These are phyloP conservation scores for Lentinus polychrous DNA, from an alignment of 1,284 basidiomycete genomes.

Conservation along the genomic window DNA sequence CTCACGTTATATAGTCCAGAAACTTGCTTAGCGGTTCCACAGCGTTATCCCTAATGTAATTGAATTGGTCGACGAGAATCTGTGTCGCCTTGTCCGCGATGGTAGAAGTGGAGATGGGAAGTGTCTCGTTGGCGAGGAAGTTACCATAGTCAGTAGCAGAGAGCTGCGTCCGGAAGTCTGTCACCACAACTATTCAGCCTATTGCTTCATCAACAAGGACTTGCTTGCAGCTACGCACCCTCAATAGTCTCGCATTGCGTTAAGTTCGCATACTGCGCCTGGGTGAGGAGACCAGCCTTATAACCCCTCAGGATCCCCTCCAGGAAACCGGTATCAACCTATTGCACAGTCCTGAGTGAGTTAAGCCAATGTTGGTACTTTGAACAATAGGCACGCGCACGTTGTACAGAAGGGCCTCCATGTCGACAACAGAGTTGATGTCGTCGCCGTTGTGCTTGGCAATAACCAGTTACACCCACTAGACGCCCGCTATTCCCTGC, in stretches of 20 bases:
- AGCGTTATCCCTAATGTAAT: conserved; percentile 88
- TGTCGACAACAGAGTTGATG: conserved; percentile 29
- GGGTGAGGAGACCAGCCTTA: conserved; percentile 87
- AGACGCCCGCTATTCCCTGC: too few relatives aligned
- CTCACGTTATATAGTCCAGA: conserved; percentile 94
- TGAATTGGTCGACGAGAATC: conserved; percentile 95
- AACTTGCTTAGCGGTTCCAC: conserved; percentile 90
- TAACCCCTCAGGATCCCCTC: conserved; percentile 95
- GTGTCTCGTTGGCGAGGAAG: conserved; percentile 94
- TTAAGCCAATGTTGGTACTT: conserved; percentile 14
- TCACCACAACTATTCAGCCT: too few relatives aligned
- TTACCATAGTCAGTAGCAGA: conserved; percentile 98
- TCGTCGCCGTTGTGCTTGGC: conserved; percentile 7
- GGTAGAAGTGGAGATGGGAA: conserved; percentile 92
- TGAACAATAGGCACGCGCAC: conserved; percentile 36
- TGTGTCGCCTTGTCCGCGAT: conserved; percentile 95
- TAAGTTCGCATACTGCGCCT: conserved; percentile 88
- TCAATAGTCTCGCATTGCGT: conserved; percentile 98
- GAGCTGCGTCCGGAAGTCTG: conserved; percentile 90
- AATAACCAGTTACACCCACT: conserved; percentile 4
- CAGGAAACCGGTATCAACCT: conserved; percentile 81
- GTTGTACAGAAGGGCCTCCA: conserved; percentile 89
- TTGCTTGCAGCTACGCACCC: conserved; percentile 44
- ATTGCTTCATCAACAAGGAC: neutral
- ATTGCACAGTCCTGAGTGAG: conserved; percentile 19